phyloP scores from a whole-genome alignment of 371 early-diverging fungal genomes.

The Funneliformis caledonium region DNA sequence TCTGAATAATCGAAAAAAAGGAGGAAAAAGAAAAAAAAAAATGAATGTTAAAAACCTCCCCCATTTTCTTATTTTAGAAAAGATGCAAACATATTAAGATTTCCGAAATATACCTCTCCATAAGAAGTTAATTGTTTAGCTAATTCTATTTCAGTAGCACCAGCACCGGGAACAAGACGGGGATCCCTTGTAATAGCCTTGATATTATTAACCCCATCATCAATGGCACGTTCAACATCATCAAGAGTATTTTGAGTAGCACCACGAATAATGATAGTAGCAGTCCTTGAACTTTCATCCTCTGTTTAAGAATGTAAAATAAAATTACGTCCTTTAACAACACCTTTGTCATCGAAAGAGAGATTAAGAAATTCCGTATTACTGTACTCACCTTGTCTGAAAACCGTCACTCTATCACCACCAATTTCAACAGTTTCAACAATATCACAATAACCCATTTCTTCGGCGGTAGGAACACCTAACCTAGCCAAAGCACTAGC shows the following conservation, averaged over 20 bases:
- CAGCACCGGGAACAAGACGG: conserved; percentile 93
- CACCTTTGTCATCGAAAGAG: neutral
- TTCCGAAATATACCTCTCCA: conserved; percentile 55
- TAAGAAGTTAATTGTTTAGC: conserved; percentile 72
- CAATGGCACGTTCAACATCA: conserved; percentile 97
- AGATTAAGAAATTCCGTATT: neutral
- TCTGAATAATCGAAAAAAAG: conserved; percentile 47
- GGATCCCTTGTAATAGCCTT: conserved; percentile 92
- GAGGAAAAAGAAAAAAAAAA: too few species aligned
- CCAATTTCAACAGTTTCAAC: conserved; percentile 97
- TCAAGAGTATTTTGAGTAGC: conserved; percentile 97
- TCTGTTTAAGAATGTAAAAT: neutral
- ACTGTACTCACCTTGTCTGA: conserved; percentile 70
- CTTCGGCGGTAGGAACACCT: conserved; percentile 85
- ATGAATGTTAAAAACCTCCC: too few species aligned
- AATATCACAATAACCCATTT: conserved; percentile 96
- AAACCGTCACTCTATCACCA: conserved; percentile 94
- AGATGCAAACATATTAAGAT: neutral
- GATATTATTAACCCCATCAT: conserved; percentile 97
- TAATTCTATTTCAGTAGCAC: conserved; percentile 95
- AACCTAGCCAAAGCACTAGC: conserved; percentile 93
- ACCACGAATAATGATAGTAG: conserved; percentile 97
- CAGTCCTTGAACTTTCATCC: conserved; percentile 62
- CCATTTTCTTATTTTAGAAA: neutral
- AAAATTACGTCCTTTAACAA: neutral